These are phyloP conservation scores for Crithidia brevicula DNA, from an alignment of 208 protist species.

Conservation along the genomic window DNA sequence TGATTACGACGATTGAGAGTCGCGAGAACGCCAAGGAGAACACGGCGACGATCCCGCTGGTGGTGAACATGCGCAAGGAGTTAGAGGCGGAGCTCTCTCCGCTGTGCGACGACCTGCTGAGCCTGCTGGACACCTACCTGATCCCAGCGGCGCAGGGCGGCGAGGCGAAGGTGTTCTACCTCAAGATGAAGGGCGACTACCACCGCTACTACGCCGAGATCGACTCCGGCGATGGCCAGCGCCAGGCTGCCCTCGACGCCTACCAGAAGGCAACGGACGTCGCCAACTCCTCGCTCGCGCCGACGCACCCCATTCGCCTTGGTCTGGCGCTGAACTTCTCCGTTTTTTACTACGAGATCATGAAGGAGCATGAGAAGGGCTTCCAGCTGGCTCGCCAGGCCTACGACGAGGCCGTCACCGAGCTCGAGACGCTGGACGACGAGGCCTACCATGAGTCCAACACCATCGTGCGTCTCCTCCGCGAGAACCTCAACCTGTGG, in stretches of 20 bases:
- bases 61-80: slow-evolving; percentile 95
- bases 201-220: slow-evolving; percentile 99
- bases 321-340: slow-evolving; percentile 99
- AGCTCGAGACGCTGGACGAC: slow-evolving; percentile 98
- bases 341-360: slow-evolving; percentile 99
- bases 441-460: slow-evolving; percentile 99
- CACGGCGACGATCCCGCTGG: slow-evolving; percentile 88
- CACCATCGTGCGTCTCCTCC: slow-evolving; percentile 99
- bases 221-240: slow-evolving; percentile 83
- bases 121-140: slow-evolving; percentile 96
- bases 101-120: slow-evolving; percentile 98
- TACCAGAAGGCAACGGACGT: slow-evolving; percentile 91
- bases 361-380: slow-evolving; percentile 96
- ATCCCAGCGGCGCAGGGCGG: slow-evolving; percentile 94
- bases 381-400: slow-evolving; percentile 94
- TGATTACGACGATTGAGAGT: slow-evolving; percentile 98
- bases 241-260: slow-evolving; percentile 84
- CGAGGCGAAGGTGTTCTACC: slow-evolving; percentile 95
- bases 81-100: slow-evolving; percentile 97
- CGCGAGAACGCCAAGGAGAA: slow-evolving; percentile 95
- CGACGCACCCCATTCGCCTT: slow-evolving; percentile 99
- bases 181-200: slow-evolving; percentile 97
- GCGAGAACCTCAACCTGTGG: slow-evolving; percentile 99
- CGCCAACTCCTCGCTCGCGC: slow-evolving; percentile 84
- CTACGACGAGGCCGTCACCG: slow-evolving; percentile 96